Evolutionary conservation across 192 early-diverging fungal species (phyloP).

Genomic region (Entomortierella beljakovae): DNA sequence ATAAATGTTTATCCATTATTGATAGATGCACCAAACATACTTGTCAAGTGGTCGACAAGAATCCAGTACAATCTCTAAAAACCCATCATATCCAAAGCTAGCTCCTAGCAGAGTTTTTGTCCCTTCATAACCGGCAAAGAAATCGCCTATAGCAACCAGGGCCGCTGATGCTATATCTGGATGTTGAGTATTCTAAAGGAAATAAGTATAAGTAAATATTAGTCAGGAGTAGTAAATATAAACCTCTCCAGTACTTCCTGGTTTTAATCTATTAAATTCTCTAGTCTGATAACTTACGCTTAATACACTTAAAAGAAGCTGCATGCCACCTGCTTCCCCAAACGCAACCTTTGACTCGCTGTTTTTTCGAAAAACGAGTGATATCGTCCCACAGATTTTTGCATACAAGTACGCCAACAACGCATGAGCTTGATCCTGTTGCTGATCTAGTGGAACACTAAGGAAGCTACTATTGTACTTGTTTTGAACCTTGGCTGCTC

Average conservation of each 20-base stretch:
- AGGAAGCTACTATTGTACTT: slow-evolving; percentile 24
- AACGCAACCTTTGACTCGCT: slow-evolving; percentile 37
- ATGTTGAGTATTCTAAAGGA: slow-evolving; percentile 38
- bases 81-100: slow-evolving; percentile 55
- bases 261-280: background rate
- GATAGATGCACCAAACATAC: slow-evolving; percentile 26
- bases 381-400: slow-evolving; percentile 51
- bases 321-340: slow-evolving; percentile 53
- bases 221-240: background rate
- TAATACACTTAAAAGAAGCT: slow-evolving; percentile 48
- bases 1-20: background rate
- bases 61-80: slow-evolving; percentile 50
- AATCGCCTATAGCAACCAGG: slow-evolving; percentile 52
- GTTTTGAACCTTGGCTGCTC: slow-evolving; percentile 12
- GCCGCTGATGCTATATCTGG: slow-evolving; percentile 54
- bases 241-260: background rate
- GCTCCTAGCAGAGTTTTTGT: slow-evolving; percentile 39
- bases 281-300: slow-evolving; percentile 18
- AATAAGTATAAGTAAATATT: background rate
- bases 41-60: slow-evolving; percentile 54
- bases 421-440: slow-evolving; percentile 44
- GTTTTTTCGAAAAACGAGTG: slow-evolving; percentile 50
- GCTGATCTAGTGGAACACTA: slow-evolving; percentile 22
- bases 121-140: slow-evolving; percentile 55
- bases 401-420: slow-evolving; percentile 48